These are phyloP conservation scores for Penicillium turbatum DNA, from an alignment of 495 filamentous ascomycete species.

Conservation along the genomic window DNA sequence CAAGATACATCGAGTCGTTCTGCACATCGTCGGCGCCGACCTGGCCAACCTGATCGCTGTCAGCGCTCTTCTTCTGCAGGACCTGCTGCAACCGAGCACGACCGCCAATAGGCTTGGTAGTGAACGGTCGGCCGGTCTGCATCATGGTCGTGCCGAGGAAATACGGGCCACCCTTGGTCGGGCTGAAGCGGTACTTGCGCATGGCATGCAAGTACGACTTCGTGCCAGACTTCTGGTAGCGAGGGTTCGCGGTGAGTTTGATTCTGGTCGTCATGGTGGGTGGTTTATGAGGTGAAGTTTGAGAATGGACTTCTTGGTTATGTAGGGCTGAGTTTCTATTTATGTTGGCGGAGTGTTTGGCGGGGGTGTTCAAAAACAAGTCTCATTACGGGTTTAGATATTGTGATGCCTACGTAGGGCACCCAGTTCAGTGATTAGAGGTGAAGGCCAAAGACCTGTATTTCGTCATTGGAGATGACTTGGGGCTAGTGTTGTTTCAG, in stretches of 20 bases:
- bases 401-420: background rate
- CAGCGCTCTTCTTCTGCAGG: slow-evolving; percentile 48
- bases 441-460: background rate
- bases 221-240: slow-evolving; percentile 60
- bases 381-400: background rate
- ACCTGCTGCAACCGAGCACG: slow-evolving; percentile 38
- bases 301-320: slow-evolving; percentile 1
- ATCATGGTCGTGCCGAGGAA: slow-evolving; percentile 43
- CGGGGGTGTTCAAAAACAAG: background rate
- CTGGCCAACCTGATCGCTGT: slow-evolving; percentile 43
- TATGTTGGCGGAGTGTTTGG: background rate
- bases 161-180: slow-evolving; percentile 68
- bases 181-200: slow-evolving; percentile 65
- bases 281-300: slow-evolving; percentile 11
- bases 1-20: slow-evolving; percentile 69
- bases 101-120: slow-evolving; percentile 43
- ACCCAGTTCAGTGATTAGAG: background rate
- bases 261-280: slow-evolving; percentile 40
- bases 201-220: slow-evolving; percentile 70
- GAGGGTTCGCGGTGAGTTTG: slow-evolving; percentile 52
- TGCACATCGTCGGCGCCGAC: slow-evolving; percentile 70
- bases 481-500: slow-evolving; percentile 10
- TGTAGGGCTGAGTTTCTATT: slow-evolving; percentile 1
- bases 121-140: slow-evolving; percentile 43
- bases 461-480: slow-evolving; percentile 24